Evolutionary conservation across 306 rosid genomes (phyloP), one percentile per base, ranked within the genome.

Genomic region (Luffa aegyptiaca): DNA sequence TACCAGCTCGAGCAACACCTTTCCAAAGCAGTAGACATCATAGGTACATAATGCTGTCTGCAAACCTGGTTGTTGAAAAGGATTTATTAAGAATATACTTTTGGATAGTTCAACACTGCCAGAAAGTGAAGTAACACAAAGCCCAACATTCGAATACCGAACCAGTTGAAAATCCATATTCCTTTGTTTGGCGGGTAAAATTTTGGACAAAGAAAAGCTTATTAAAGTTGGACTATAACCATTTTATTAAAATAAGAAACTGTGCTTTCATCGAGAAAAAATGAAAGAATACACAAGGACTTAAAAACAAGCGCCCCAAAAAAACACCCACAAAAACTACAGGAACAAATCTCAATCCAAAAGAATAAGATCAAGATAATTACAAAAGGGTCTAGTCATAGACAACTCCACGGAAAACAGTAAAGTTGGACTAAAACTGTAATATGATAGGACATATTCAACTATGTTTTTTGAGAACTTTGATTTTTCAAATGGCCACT

Each of bases 1-100:
- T 55, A 95, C 92, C 58, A 93, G 86, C 83, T 90, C 99, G 17
- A 95, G 96, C 65, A 95, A 93, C 52, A 95, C 93, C 83, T 95
- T 95, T 36, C 99, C 99, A 39, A 95, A 90, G 88, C 99, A 95
- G 88, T 90, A 93, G 33, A 95, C 96, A 39, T 95, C 99, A 46
- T 91, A 89, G 75, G 99, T 81, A 83, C 97, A 93, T 52, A 85
- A 68, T 59, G 97, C 79, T 49, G 93, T 88, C 41, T 86, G 81
- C 37, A 91, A 82, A 85, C 93, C 99, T 95, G 90, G 46, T 17
- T 75, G 81, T 85, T 87, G 13, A 65, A 76, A 13, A 8, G 70
- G 59, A 33, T 51, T n/a, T 49, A 11, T 11, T 37, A 14, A 41
- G 71, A 10, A 57, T 5, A 13, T 17, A 18, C 31, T n/a, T 74